Evolutionary conservation across 73 alveolate species (phyloP), one percentile per base, ranked within the genome.

Genomic region (Paramecium primaurelia): DNA sequence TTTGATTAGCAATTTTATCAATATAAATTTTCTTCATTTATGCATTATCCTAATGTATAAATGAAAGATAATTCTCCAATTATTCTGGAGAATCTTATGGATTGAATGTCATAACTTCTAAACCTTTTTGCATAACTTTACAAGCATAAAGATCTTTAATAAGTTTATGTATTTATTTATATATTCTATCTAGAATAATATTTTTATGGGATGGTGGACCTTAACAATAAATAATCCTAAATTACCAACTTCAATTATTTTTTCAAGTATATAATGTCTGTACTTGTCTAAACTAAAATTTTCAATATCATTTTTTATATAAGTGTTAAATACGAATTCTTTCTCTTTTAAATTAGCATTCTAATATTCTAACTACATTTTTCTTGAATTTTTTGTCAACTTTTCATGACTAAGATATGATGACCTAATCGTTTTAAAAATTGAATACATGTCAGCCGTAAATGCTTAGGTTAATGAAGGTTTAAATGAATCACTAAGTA

Each of bases 201-300:
- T 60, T 89, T 30, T 22, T 89, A 26, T 71, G 91, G 1, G 68
- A 42, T 14, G 92, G 69, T 26, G 92, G 58, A 2, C 94, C 94
- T 68, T 18, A 54, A 88, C 22, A 18, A 22, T 80, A 28, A 18
- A 20, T 68, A 60, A n/a, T 40, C 25, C 16, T 16, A 45, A 45
- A 22, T 3, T 71, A 89, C 94, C 94, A 25, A 28, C 36, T 40
- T 89, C 94, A 30, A 89, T 32, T 3, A 89, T 40, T 47, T 71
- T 77, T n/a, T 71, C 88, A 25, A 89, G 80, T 42, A 89, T 51
- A 34, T 45, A 89, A 44, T 89, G 94, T 44, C 20, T 71, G 64
- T 89, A 89, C 22, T 89, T 89, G 51, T 89, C 94, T 51, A 89
- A 47, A 42, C 88, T 85, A n/a, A 69, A 32, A n/a, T 89, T 49